A percentile compares a stretch with the other conserved stretches of the same genome.
Conservation (phyloP, 371 early-diverging fungal genomes). For the Basidiobolus meristosporus region DNA sequence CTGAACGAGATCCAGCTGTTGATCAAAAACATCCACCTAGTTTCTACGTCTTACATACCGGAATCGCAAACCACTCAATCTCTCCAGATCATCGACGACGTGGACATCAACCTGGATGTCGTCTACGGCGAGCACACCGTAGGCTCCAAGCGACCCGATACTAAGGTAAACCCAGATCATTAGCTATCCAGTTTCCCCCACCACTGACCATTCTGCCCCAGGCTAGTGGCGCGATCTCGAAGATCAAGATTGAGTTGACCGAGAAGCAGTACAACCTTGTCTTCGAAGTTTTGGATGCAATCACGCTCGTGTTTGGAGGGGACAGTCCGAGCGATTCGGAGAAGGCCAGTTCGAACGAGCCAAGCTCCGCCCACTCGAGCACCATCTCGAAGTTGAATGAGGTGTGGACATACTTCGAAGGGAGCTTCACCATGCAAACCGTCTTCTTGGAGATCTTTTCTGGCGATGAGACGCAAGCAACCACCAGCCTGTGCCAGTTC, state of each 20-base stretch:
- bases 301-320: slow-evolving; percentile 31
- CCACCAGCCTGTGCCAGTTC: slow-evolving; percentile 22
- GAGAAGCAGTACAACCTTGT: slow-evolving; percentile 62
- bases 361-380: neutral
- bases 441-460: slow-evolving; percentile 47
- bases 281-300: slow-evolving; percentile 32
- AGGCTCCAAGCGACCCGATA: slow-evolving; percentile 15
- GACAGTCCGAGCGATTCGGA: slow-evolving; percentile 6
- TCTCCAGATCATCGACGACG: slow-evolving; percentile 64
- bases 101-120: slow-evolving; percentile 50
- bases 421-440: slow-evolving; percentile 15
- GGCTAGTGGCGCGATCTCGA: slow-evolving; percentile 47
- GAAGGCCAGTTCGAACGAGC: slow-evolving; percentile 2
- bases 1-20: slow-evolving; percentile 38
- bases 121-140: slow-evolving; percentile 13
- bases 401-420: slow-evolving; percentile 13
- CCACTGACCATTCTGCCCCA: too few species aligned
- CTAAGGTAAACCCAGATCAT: slow-evolving; percentile 9
- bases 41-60: slow-evolving; percentile 23
- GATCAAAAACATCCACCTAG: slow-evolving; percentile 42
- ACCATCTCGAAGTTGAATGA: neutral
- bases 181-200: too few species aligned
- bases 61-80: slow-evolving; percentile 9
- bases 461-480: slow-evolving; percentile 13
- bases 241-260: slow-evolving; percentile 56